Evolutionary conservation across 495 filamentous ascomycete genomes (phyloP), one percentile per base, ranked within the genome.

Genomic region (Xylaria grammica): DNA sequence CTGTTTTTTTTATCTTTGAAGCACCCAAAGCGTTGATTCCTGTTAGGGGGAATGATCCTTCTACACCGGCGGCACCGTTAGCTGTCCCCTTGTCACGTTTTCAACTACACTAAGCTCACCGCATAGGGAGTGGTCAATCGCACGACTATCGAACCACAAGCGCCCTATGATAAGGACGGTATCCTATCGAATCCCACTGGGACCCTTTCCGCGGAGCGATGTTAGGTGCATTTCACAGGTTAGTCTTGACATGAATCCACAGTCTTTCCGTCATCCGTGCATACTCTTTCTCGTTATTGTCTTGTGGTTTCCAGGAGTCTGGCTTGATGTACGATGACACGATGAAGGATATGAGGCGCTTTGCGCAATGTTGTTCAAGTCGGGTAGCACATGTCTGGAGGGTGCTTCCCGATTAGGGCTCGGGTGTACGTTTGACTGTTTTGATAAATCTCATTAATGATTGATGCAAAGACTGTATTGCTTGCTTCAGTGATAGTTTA

Each of bases 61-160:
- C 19, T 22, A 6, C 34, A 3, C 53, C 34, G 22, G 22, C 15
- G 36, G n/a, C 22, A 27, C 53, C 53, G 32, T 7, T 42, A 5
- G 19, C 22, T 29, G 6, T 32, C 1, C 30, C 53, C 22, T 56
- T 40, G 6, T 36, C 51, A 36, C 20, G 30, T 11, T 19, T 54
- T 54, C 30, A 19, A n/a, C n/a, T n/a, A n/a, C n/a, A n/a, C n/a
- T n/a, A 36, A 36, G 30, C 19, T 34, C 24, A 36, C 51, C 36
- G n/a, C 36, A 19, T 20, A 38, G 34, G 29, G 5, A n/a, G n/a
- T 42, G 20, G 7, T n/a, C 15, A 34, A 38, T 36, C 32, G 5
- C 34, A 40, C 24, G 53, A 56, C 22, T 3, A 56, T 56, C 34
- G 34, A 8, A 42, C 53, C 22, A 56, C 22, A 42, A 42, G 52